Evolutionary conservation across 83 land plant genomes (phyloP), one percentile per base, ranked within the genome.

Genomic region (Picea abies): DNA sequence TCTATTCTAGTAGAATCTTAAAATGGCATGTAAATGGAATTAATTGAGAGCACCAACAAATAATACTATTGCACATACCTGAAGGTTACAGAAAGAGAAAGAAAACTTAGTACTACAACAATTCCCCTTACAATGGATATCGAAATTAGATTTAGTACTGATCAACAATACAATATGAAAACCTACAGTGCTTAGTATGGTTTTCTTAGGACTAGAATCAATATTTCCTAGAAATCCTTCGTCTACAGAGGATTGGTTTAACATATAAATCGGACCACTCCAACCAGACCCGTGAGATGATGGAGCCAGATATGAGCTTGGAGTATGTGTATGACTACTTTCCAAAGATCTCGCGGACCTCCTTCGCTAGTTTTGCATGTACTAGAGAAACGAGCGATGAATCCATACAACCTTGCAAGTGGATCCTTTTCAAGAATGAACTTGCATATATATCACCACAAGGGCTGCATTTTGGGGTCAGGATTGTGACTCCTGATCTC

Each of bases 131-230:
- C 52, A 10, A 2, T 10, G 56, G 1, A 52, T 1, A 52, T 52
- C 3, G 3, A 1, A 52, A 52, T 11, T 11, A 11, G 14, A 52
- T 56, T 56, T 56, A 14, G 3, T 56, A 12, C 60, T 56, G 14
- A 56, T 56, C 60, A 56, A 56, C 12, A 49, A 49, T 12, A 3
- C 60, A 23, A 3, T 44, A 44, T 10, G 16, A 32, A 75, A 52
- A 76, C 85, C 66, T 64, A 90, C 91, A 83, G 83, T 72, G 76
- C 83, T 84, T 6, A 90, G 83, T 63, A 82, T 78, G 32, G 78
- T 81, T 20, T 75, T 65, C 47, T 37, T 58, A 39, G 84, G 76
- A 15, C 81, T 56, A 32, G 83, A 56, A 12, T 35, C 68, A 22
- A 37, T 23, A 37, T 79, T 70, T 39, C 65, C 63, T 23, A 88